Conservation (phyloP, 805 yeast genomes). For the Candida ulmi region DNA sequence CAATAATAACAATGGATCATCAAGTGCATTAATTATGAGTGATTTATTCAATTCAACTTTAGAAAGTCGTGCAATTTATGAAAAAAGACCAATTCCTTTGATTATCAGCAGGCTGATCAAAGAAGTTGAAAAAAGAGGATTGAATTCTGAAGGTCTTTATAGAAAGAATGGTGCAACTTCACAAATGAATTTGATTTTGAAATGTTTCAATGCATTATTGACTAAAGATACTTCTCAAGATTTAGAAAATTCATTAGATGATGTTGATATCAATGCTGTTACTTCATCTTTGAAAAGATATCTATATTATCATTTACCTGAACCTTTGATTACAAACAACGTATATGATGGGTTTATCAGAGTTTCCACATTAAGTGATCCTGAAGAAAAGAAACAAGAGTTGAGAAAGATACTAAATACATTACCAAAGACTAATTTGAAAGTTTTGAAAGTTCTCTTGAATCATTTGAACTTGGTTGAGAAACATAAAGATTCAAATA, state of each 20-base stretch:
- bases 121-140: slow-evolving; percentile 74
- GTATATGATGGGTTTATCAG: slow-evolving; percentile 62
- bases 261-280: slow-evolving; percentile 75
- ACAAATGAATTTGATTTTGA: slow-evolving; percentile 29
- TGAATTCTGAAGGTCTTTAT: slow-evolving; percentile 81
- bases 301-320: slow-evolving; percentile 66
- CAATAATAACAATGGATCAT: neutral
- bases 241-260: slow-evolving; percentile 32
- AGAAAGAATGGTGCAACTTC: slow-evolving; percentile 60
- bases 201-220: slow-evolving; percentile 25
- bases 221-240: slow-evolving; percentile 29
- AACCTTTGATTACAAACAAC: slow-evolving; percentile 73
- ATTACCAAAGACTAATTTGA: slow-evolving; percentile 66
- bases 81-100: slow-evolving; percentile 59
- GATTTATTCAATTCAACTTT: slow-evolving; percentile 41
- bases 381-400: slow-evolving; percentile 26
- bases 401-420: slow-evolving; percentile 40
- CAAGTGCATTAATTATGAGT: slow-evolving; percentile 12
- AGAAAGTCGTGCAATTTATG: slow-evolving; percentile 56
- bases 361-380: slow-evolving; percentile 34
- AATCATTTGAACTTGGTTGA: slow-evolving; percentile 63
- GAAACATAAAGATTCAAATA: slow-evolving; percentile 46
- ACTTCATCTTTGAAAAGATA: slow-evolving; percentile 86
- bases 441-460: slow-evolving; percentile 49
- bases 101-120: slow-evolving; percentile 65